Percentiles rank a stretch among this genome's conserved stretches.
phyloP scores from a whole-genome alignment of 257 asterid species.

The Nicotiana attenuata region DNA sequence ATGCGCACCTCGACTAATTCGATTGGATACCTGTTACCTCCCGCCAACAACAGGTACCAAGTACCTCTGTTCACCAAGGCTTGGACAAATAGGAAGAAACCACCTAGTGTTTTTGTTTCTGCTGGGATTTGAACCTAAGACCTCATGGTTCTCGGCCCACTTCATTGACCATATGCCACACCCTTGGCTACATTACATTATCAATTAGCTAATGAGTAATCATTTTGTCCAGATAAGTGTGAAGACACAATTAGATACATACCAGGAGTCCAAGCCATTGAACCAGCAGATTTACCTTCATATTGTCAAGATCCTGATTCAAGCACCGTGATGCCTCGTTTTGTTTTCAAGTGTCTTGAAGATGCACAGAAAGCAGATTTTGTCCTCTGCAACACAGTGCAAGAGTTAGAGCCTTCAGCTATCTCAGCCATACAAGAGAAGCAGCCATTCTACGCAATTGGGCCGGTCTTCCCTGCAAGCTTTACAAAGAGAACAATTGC shows the following conservation, averaged over 20 bases:
- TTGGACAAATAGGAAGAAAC: no score
- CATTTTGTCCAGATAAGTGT: constrained; percentile 3
- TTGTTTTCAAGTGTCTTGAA: constrained; percentile 15
- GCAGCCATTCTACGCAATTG: constrained; percentile 16
- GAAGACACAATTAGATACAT: constrained; percentile 18
- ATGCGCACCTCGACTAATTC: no score
- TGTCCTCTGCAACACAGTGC: constrained; percentile 16
- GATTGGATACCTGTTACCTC: no score
- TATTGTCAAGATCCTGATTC: constrained; percentile 3
- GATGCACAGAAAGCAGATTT: constrained; percentile 19
- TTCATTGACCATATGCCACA: no score
- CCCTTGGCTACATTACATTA: neutral
- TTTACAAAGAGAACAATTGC: neutral
- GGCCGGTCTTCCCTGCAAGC: constrained; percentile 15
- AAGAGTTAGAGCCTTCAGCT: constrained; percentile 22
- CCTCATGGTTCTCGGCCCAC: no score
- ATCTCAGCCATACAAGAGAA: constrained; percentile 10
- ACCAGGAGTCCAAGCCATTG: constrained; percentile 18
- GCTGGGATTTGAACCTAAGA: no score
- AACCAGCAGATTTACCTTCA: constrained; percentile 15
- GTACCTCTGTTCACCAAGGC: no score
- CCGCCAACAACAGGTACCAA: no score
- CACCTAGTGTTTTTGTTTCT: no score
- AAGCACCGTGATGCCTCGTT: constrained; percentile 3
- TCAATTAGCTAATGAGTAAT: neutral